Percentiles rank a stretch among this genome's conserved stretches.
Evolutionary conservation across 768 basidiomycete species (phyloP).

Genomic region (Naganishia kalamii): DNA sequence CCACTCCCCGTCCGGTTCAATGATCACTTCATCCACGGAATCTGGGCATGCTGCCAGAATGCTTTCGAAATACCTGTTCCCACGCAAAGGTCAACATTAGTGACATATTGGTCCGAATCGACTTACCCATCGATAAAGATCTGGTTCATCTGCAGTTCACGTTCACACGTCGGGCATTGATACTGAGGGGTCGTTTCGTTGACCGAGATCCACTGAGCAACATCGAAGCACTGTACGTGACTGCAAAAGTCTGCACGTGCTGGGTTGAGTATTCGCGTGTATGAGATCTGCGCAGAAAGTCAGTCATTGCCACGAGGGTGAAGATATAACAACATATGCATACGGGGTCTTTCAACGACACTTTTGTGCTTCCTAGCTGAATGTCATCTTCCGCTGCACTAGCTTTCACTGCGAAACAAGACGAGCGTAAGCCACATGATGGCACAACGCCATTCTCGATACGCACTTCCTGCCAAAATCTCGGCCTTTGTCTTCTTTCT

Average conservation of each 20-base stretch:
- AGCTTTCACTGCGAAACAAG: slow-evolving; percentile 53
- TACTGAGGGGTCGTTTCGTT: slow-evolving; percentile 97
- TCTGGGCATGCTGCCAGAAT: slow-evolving; percentile 74
- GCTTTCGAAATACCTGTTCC: slow-evolving; percentile 70
- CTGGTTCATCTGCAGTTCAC: slow-evolving; percentile 66
- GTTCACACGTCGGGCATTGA: slow-evolving; percentile 89
- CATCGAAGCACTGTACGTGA: slow-evolving; percentile 93
- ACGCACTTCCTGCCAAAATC: slow-evolving; percentile 63
- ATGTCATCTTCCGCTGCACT: slow-evolving; percentile 73
- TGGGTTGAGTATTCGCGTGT: slow-evolving; percentile 73
- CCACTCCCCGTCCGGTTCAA: slow-evolving; percentile 94
- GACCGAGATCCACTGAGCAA: slow-evolving; percentile 82
- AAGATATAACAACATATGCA: slow-evolving; percentile 43
- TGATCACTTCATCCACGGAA: slow-evolving; percentile 78
- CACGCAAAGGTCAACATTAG: neutral
- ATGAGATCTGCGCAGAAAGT: slow-evolving; percentile 60
- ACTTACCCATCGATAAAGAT: slow-evolving; percentile 84
- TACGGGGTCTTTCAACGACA: slow-evolving; percentile 91
- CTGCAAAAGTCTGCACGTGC: slow-evolving; percentile 80
- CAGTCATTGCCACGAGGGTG: neutral
- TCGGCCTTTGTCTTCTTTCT: slow-evolving; percentile 61
- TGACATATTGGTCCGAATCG: neutral
- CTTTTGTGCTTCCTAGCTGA: slow-evolving; percentile 75
- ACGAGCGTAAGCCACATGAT: neutral
- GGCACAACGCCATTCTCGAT: slow-evolving; percentile 10